Conservation (phyloP, 2,329 filamentous ascomycete genomes). For the Penicillium sp. region DNA sequence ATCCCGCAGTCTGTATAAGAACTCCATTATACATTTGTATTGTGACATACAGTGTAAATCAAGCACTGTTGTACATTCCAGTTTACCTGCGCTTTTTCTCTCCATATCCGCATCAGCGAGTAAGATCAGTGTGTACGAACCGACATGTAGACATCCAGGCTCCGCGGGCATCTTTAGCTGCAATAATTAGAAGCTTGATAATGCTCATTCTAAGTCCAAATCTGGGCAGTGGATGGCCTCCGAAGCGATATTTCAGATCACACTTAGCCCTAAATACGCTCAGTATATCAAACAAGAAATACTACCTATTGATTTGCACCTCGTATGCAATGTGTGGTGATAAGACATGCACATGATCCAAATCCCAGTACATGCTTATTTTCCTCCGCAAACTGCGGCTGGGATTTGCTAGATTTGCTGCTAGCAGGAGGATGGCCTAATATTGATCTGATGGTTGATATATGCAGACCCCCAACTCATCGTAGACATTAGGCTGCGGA, state of each 20-base stretch:
- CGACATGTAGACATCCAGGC: not conserved
- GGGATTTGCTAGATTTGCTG: not conserved
- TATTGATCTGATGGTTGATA: not conserved
- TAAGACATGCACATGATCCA: slow-evolving; percentile 12
- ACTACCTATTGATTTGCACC: not conserved
- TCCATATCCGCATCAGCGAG: not conserved
- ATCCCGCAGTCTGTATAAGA: not conserved
- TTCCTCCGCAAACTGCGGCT: slow-evolving; percentile 11
- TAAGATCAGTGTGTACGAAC: not conserved
- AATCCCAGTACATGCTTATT: not conserved
- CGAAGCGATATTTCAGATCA: slow-evolving; percentile 8
- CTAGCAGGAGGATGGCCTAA: not conserved
- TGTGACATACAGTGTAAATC: not conserved
- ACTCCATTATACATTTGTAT: not conserved
- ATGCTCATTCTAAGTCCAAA: not conserved
- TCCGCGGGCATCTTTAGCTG: not conserved
- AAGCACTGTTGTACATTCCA: not conserved
- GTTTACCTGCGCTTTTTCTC: not conserved
- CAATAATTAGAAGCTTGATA: slow-evolving; percentile 2
- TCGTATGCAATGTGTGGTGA: slow-evolving; percentile 9
- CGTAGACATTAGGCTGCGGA: not conserved
- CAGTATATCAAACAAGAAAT: not conserved
- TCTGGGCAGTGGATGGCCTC: slow-evolving; percentile 16
- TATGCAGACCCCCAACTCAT: not conserved
- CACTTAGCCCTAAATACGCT: not conserved